These are phyloP conservation scores for Quercus phellos DNA, from an alignment of 331 rosid genomes.

Conservation along the genomic window DNA sequence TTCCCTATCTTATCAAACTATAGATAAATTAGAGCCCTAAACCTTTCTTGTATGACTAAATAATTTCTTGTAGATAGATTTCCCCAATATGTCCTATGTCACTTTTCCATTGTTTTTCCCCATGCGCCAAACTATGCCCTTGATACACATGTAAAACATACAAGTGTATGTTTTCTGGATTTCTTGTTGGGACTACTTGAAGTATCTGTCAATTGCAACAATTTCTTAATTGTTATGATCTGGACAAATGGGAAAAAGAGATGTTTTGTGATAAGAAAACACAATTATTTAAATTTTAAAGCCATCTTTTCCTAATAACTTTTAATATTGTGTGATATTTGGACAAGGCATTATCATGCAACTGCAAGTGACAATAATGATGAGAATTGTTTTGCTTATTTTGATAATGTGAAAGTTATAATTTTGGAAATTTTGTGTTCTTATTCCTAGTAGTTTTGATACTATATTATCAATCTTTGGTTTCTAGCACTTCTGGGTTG, in stretches of 20 bases:
- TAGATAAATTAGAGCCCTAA: too few relatives aligned
- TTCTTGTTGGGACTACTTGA: background rate
- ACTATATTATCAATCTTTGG: constrained; percentile 28
- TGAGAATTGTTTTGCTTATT: background rate
- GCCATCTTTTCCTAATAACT: background rate
- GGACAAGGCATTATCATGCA: constrained; percentile 3
- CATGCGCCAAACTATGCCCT: background rate
- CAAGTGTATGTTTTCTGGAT: background rate
- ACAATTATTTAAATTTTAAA: background rate
- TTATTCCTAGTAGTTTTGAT: background rate
- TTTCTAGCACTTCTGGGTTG: constrained; percentile 96
- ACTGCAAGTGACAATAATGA: background rate
- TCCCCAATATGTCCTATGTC: too few relatives aligned
- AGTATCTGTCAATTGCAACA: background rate
- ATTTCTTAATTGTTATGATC: background rate
- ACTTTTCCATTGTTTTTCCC: background rate
- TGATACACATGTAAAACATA: background rate
- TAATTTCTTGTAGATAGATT: too few relatives aligned
- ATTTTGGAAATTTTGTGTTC: background rate
- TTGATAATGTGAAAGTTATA: background rate
- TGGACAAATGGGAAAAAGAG: background rate
- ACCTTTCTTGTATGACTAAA: too few relatives aligned
- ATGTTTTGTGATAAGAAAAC: background rate
- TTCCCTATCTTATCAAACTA: too few relatives aligned
- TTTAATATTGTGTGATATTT: background rate